Base-by-base conservation (phyloP, 148 eudicot genomes). In the Vaccinium vitisidaea region DNA sequence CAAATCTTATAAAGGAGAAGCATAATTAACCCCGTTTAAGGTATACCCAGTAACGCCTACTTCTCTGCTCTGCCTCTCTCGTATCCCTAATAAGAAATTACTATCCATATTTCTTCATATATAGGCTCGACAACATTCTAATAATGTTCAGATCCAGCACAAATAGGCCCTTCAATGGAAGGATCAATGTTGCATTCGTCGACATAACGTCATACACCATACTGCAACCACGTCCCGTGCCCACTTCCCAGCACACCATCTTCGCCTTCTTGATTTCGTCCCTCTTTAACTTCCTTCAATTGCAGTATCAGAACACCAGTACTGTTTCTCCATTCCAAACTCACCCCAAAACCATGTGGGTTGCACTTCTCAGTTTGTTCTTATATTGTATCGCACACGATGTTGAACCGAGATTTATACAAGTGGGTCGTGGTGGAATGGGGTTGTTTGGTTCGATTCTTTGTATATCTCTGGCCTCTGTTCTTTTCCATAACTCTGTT, bases 241-340 rank as follows among this genome's bases (percentile, higher is more conserved):
- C 21, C 67, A 7, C 21, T 15, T 12, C 63, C 48, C 23, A 14
- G 2, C 65, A 53, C 65, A 6, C 82, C 63, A 27, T 79, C 30
- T 27, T 54, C 27, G 8, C 46, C 12, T 25, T 79, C 0, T 11
- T 79, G 1, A 30, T 79, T 54, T 10, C 25, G 6, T 2, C 19
- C 15, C 49, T 54, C 67, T 18, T 53, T 2, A 54, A 32, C 58
- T 79, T 79, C 25, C 82, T 79, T 3, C 14, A 79, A 79, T 1
- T 79, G 48, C 10, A 53, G 7, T 53, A 30, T 18, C 82, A 79
- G 12, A 36, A 23, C 2, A 3, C 9, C 23, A 15, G 6, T 27
- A 27, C 39, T 1, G 14, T 55, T 54, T 79, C 82, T 14, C 82
- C 65, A 18, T 79, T 79, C 52, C 43, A 79, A 79, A 79, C 65